Percentiles rank a stretch among this genome's conserved stretches.
Conservation (phyloP, 139 green algal genomes). For the Gonium pectorale region DNA sequence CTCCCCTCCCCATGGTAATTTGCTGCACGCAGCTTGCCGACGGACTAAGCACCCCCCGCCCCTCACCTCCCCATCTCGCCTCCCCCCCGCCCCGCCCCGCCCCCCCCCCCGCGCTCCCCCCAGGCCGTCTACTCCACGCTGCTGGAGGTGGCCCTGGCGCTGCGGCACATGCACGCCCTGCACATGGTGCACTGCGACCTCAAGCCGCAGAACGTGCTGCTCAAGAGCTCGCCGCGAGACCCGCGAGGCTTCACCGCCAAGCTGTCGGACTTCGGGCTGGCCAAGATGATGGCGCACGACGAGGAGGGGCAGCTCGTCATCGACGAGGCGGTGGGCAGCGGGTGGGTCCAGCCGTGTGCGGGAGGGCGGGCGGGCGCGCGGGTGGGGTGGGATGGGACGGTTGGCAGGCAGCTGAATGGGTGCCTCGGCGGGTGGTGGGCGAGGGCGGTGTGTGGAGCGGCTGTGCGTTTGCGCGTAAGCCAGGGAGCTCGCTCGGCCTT, state of each 20-base stretch:
- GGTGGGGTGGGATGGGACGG: not conserved
- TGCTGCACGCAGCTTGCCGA: too few relatives aligned
- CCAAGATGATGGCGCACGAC: slow-evolving; percentile 48
- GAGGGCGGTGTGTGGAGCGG: not conserved
- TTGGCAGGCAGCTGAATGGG: not conserved
- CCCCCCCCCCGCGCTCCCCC: not conserved
- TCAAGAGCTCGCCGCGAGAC: slow-evolving; percentile 54
- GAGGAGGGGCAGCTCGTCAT: slow-evolving; percentile 42
- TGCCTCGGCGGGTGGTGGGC: not conserved
- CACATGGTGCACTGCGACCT: slow-evolving; percentile 73
- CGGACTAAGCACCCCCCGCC: not conserved
- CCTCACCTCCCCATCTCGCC: not conserved
- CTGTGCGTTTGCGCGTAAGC: not conserved
- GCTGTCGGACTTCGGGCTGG: slow-evolving; percentile 77
- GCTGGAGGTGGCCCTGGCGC: slow-evolving; percentile 49
- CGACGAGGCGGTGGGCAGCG: slow-evolving; percentile 21
- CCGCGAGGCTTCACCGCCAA: slow-evolving; percentile 73
- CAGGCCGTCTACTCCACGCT: slow-evolving; percentile 42
- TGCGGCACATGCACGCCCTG: slow-evolving; percentile 68
- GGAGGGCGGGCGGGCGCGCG: too few relatives aligned
- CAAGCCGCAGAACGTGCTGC: slow-evolving; percentile 80
- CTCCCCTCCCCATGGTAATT: too few relatives aligned
- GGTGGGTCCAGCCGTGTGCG: not conserved
- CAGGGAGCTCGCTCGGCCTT: not conserved
- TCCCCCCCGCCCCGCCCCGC: not conserved